A percentile compares a stretch with the other conserved stretches of the same genome.
Evolutionary conservation across 2,329 filamentous ascomycete species (phyloP).

Genomic region (Diaporthe citrichinensis): DNA sequence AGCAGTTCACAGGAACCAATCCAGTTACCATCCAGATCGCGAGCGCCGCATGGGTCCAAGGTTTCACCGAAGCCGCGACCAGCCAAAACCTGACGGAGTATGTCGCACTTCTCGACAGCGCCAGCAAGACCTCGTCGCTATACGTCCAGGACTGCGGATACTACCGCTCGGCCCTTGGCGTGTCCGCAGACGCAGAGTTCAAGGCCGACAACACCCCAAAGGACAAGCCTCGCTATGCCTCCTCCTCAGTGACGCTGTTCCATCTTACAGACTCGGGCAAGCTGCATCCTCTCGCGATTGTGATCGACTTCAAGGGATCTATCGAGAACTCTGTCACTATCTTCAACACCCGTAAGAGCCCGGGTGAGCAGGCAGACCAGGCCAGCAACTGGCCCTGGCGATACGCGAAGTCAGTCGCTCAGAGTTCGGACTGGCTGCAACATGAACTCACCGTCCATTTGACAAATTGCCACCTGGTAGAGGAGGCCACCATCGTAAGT

Average conservation of each 20-base stretch:
- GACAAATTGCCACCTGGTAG: constrained; percentile 60
- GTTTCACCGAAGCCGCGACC: constrained; percentile 54
- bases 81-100: constrained; percentile 48
- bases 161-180: constrained; percentile 55
- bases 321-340: constrained; percentile 61
- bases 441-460: constrained; percentile 64
- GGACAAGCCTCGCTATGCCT: constrained; percentile 48
- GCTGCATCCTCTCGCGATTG: constrained; percentile 64
- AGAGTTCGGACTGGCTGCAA: constrained; percentile 62
- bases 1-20: constrained; percentile 60
- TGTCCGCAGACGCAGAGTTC: constrained; percentile 48
- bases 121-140: constrained; percentile 47
- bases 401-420: constrained; percentile 65
- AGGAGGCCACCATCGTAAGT: constrained; percentile 60
- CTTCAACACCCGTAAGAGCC: constrained; percentile 61
- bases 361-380: constrained; percentile 52
- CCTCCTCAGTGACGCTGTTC: constrained; percentile 59
- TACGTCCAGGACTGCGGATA: constrained; percentile 61
- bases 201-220: constrained; percentile 45
- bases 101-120: neutral
- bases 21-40: constrained; percentile 61
- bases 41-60: constrained; percentile 49
- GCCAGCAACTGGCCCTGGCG: constrained; percentile 65
- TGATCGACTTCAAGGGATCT: constrained; percentile 60
- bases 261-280: constrained; percentile 59